Evolutionary conservation across 768 basidiomycete genomes (phyloP).

Genomic region (Podaxis rugospora): DNA sequence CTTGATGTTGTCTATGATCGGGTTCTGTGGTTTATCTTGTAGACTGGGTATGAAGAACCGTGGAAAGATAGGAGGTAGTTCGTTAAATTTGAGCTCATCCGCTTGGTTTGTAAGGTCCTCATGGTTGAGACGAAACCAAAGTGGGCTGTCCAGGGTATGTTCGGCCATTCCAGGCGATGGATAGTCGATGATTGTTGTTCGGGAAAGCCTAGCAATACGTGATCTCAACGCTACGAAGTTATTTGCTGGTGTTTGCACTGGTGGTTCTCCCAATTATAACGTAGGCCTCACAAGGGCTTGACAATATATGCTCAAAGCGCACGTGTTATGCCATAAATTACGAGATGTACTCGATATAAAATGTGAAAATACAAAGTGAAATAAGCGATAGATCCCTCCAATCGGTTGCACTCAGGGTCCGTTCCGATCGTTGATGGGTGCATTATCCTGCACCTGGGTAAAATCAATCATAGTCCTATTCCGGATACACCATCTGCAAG

Average conservation of each 20-base stretch:
- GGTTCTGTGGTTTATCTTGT: constrained; percentile 72
- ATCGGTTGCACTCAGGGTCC: not conserved
- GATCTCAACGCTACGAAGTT: not conserved
- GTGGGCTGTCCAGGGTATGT: not conserved
- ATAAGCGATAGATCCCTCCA: not conserved
- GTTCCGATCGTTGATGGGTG: not conserved
- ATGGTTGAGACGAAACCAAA: constrained; percentile 1
- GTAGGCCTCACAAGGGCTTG: too few species aligned
- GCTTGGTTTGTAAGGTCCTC: not conserved
- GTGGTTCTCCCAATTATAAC: too few species aligned
- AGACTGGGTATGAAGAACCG: constrained; percentile 63
- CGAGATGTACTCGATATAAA: not conserved
- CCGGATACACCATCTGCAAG: constrained; percentile 42
- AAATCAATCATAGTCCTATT: constrained; percentile 14
- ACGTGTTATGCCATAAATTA: not conserved
- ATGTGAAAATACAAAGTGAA: not conserved
- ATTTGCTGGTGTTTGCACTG: not conserved
- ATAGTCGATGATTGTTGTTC: not conserved
- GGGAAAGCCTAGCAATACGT: too few species aligned
- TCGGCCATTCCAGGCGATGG: not conserved
- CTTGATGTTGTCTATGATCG: constrained; percentile 60
- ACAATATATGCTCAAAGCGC: not conserved
- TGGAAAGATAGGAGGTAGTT: constrained; percentile 36
- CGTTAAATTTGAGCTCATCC: constrained; percentile 11
- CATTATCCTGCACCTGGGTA: not conserved